A percentile compares a stretch with the other conserved stretches of the same genome.
These are phyloP conservation scores for Globisporangium lucens DNA, from an alignment of 352 stramenopile genomes.

Conservation along the genomic window DNA sequence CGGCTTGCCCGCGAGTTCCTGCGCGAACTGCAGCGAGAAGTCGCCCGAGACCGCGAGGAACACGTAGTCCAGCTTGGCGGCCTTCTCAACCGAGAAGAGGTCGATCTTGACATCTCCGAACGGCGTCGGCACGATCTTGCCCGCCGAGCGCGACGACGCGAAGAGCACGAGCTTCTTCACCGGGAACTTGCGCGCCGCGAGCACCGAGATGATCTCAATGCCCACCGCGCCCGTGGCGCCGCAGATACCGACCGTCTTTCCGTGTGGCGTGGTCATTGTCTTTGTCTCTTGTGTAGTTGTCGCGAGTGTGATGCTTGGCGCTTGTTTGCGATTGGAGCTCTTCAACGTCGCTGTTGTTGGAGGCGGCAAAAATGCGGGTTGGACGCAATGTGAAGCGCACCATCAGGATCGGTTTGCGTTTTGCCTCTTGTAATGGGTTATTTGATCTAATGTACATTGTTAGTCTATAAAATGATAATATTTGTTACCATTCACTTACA, in stretches of 20 bases:
- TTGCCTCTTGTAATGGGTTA: neutral
- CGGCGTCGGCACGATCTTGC: conserved; percentile 85
- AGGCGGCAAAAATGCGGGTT: conserved; percentile 10
- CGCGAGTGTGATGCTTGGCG: conserved; percentile 4
- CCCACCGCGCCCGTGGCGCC: conserved; percentile 93
- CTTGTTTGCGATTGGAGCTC: conserved; percentile 10
- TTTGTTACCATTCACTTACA: neutral
- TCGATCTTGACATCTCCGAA: conserved; percentile 94
- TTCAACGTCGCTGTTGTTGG: conserved; percentile 7
- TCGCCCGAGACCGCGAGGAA: conserved; percentile 97
- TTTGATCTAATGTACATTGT: neutral
- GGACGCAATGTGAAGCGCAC: neutral
- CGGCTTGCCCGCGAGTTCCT: conserved; percentile 80
- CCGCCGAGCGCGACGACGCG: conserved; percentile 91
- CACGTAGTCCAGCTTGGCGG: conserved; percentile 93
- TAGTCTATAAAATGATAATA: too few relatives aligned
- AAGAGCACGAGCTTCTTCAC: conserved; percentile 94
- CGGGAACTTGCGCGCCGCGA: conserved; percentile 85
- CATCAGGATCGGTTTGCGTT: neutral
- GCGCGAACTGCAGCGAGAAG: conserved; percentile 95
- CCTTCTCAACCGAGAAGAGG: conserved; percentile 93
- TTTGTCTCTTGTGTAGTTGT: neutral
- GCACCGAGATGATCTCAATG: conserved; percentile 94
- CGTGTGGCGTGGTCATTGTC: conserved; percentile 47
- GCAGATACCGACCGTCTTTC: conserved; percentile 79